Base-by-base conservation (phyloP, 78 protist species). In the Dictyostelium intermedium region DNA sequence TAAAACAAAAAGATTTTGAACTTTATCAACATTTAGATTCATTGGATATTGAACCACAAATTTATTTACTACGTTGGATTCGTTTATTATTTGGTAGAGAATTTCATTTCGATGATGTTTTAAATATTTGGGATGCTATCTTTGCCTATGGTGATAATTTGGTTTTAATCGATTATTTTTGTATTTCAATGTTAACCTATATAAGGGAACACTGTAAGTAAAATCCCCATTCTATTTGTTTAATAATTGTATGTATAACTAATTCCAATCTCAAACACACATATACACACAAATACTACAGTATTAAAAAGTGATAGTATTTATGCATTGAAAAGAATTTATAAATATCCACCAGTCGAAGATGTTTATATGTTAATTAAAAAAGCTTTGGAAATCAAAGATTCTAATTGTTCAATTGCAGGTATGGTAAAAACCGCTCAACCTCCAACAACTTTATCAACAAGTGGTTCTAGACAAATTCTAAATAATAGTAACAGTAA, bases 341-440 rank as follows among this genome's bases (percentile, higher is more conserved):
- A 91, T 77, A 89, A 91, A 91, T 96, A 96, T 86, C 98, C 98
- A 37, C 98, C 98, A 30, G 98, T 96, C 20, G 98, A 96, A 30
- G 96, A 93, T 76, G 85, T 92, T 34, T 25, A 45, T 41, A 72
- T 72, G n/a, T 83, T 96, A 50, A 37, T 96, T 18, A 86, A 66
- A 32, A 78, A 79, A 18, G 95, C 97, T 2, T 83, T 91, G 30
- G 39, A 34, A 32, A 72, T 93, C 18, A 89, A 81, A 14, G 87
- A 89, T 60, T 50, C 89, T 25, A 35, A 82, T 60, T 35, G 60
- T 39, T 35, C 60, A 27, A 82, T 82, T 9, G 43, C 76, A 47
- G 35, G n/a, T 34, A 23, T 82, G 50, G 86, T 56, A 6, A 82
- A 80, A 47, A 80, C 30, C 14, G 50, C 41, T 47, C 84, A 30